Evolutionary conservation across 139 green algal species (phyloP).

Genomic region (Protoeuglena noctilucae): DNA sequence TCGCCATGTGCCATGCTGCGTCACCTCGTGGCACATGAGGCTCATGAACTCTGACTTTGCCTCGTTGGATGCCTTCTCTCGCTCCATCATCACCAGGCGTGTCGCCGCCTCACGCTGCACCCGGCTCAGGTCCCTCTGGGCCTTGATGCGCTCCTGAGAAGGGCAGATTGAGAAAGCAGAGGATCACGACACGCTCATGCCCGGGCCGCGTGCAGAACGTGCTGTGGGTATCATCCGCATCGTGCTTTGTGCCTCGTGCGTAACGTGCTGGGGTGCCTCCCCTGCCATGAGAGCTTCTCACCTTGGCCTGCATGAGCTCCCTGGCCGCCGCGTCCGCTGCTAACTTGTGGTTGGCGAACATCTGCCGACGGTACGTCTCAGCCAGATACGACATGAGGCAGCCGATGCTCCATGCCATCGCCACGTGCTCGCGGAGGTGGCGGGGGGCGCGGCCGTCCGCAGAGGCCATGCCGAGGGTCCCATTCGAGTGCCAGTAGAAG

Average conservation of each 20-base stretch:
- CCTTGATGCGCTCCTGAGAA: constrained; percentile 30
- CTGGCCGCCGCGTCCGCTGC: constrained; percentile 37
- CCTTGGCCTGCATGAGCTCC: constrained; percentile 53
- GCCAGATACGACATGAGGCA: constrained; percentile 55
- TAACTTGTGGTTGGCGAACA: constrained; percentile 46
- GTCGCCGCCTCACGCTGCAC: constrained; percentile 32
- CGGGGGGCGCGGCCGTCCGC: too few species aligned
- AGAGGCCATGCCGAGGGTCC: too few species aligned
- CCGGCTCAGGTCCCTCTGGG: constrained; percentile 35
- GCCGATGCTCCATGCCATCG: constrained; percentile 51
- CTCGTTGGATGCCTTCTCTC: constrained; percentile 59
- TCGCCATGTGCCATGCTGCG: too few species aligned
- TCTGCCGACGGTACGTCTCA: constrained; percentile 49
- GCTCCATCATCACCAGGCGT: constrained; percentile 35
- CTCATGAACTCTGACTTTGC: constrained; percentile 52
- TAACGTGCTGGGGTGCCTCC: too few species aligned
- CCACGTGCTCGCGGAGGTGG: constrained; percentile 25
- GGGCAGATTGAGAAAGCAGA: too few species aligned
- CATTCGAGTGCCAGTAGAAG: constrained; percentile 11
- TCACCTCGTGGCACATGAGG: constrained; percentile 49
- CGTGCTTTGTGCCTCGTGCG: too few species aligned
- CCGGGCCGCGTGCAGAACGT: too few species aligned
- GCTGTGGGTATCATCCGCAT: too few species aligned
- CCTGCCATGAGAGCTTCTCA: too few species aligned
- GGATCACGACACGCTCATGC: too few species aligned